Evolutionary conservation across 768 basidiomycete species (phyloP).

Genomic region (Hydnomerulius pinastri): DNA sequence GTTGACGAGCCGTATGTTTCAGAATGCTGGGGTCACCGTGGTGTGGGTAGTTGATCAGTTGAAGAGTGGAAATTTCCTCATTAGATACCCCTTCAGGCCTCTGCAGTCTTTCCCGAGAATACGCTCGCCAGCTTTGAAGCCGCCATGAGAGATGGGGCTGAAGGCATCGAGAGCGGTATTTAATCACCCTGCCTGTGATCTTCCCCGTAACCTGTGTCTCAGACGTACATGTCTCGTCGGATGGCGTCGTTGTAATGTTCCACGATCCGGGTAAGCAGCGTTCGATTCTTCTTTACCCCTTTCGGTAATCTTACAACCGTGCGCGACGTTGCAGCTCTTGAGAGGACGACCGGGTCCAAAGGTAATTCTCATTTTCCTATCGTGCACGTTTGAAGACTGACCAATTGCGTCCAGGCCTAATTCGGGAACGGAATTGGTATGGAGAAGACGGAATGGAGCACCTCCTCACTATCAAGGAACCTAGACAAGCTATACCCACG

Average conservation of each 20-base stretch:
- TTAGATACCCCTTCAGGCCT: conserved; percentile 62
- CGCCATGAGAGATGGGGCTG: conserved; percentile 92
- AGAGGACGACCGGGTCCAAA: conserved; percentile 79
- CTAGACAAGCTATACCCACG: conserved; percentile 86
- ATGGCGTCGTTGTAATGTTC: conserved; percentile 91
- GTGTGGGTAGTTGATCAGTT: conserved; percentile 50
- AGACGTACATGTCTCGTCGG: conserved; percentile 95
- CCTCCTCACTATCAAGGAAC: conserved; percentile 76
- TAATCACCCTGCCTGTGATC: conserved; percentile 34
- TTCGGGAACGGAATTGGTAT: conserved; percentile 72
- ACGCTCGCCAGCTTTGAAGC: conserved; percentile 93
- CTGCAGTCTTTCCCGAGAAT: conserved; percentile 88
- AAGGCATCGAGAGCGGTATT: conserved; percentile 98
- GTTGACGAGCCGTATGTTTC: neutral
- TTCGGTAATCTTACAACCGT: conserved; percentile 26
- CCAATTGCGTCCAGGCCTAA: conserved; percentile 48
- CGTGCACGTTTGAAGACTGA: conserved; percentile 30
- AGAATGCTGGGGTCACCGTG: conserved; percentile 85
- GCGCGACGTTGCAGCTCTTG: conserved; percentile 48
- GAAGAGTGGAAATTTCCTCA: neutral
- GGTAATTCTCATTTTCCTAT: conserved; percentile 39
- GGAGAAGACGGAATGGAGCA: conserved; percentile 74
- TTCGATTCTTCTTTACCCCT: conserved; percentile 16
- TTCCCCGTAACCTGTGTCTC: conserved; percentile 54
- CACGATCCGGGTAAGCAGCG: conserved; percentile 79